Percentiles rank a stretch among this genome's conserved stretches.
These are phyloP conservation scores for Solanum hybrid DNA, from an alignment of 305 asterid species.

Conservation along the genomic window DNA sequence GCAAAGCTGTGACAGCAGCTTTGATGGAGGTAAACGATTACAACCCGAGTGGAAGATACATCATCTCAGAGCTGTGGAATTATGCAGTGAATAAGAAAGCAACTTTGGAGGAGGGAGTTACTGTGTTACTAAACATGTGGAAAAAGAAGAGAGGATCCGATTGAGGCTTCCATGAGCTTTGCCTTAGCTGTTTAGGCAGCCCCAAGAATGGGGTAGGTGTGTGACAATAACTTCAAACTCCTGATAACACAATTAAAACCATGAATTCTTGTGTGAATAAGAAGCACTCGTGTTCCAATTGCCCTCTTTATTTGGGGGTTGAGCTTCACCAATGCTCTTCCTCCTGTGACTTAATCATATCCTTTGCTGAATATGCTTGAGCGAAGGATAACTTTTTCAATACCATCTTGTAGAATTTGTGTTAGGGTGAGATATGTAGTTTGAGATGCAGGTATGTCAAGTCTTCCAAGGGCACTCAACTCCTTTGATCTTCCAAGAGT, in stretches of 20 bases:
- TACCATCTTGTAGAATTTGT: background rate
- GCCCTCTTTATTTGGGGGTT: background rate
- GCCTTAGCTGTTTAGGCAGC: background rate
- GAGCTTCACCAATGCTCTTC: background rate
- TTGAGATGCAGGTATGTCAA: background rate
- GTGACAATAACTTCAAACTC: background rate
- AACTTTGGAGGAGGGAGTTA: conserved; percentile 56
- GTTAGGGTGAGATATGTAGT: background rate
- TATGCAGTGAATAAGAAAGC: conserved; percentile 56
- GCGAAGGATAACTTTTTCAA: background rate
- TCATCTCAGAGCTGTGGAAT: conserved; percentile 75
- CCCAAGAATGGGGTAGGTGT: background rate
- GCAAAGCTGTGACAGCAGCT: conserved; percentile 57
- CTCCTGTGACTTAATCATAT: background rate
- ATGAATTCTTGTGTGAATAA: conserved; percentile 2
- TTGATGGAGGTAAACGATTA: conserved; percentile 56
- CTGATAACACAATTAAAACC: background rate
- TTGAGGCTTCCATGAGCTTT: background rate
- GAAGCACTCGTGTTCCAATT: background rate
- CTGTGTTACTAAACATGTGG: conserved; percentile 28
- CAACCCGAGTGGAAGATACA: conserved; percentile 71
- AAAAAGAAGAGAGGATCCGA: conserved; percentile 7
- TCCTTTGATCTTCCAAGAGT: background rate
- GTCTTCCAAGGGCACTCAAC: background rate
- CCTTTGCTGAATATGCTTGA: background rate